These are phyloP conservation scores for Saturnispora diversa DNA, from an alignment of 805 yeast species.

Conservation along the genomic window DNA sequence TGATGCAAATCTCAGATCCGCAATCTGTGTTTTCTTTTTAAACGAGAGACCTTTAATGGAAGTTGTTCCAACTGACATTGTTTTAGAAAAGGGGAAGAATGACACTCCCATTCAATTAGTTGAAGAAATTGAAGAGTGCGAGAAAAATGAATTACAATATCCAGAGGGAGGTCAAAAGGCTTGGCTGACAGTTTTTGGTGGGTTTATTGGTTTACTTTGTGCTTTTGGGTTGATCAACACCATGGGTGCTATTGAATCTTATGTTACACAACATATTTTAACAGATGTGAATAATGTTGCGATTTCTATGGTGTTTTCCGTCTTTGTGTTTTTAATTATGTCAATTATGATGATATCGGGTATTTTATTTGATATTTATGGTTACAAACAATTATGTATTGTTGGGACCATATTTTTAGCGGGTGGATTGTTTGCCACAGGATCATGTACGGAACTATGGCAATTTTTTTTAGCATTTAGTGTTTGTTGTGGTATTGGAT, in stretches of 20 bases:
- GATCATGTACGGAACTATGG: conserved; percentile 35
- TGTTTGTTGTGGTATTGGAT: conserved; percentile 37
- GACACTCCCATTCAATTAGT: background rate
- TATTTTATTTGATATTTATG: conserved; percentile 39
- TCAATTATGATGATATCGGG: conserved; percentile 37
- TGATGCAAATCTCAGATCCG: no score
- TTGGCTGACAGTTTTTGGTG: conserved; percentile 38
- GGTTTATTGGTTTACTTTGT: conserved; percentile 48
- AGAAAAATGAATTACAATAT: background rate
- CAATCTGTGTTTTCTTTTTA: background rate
- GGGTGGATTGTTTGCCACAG: conserved; percentile 38
- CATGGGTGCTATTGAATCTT: conserved; percentile 60
- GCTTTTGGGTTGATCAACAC: conserved; percentile 61
- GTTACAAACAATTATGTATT: conserved; percentile 33
- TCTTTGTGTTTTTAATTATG: conserved; percentile 37
- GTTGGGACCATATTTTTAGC: conserved; percentile 32
- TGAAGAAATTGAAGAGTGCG: background rate
- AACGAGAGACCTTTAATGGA: background rate
- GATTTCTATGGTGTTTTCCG: conserved; percentile 66
- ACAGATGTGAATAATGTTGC: conserved; percentile 35
- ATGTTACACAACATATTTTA: conserved; percentile 47
- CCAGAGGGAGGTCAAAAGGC: conserved; percentile 25
- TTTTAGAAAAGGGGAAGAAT: background rate
- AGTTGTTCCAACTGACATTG: background rate
- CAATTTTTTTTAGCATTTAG: conserved; percentile 50